phyloP scores from a whole-genome alignment of 164 flowering plant species.

The Nymphaea thermarum region DNA sequence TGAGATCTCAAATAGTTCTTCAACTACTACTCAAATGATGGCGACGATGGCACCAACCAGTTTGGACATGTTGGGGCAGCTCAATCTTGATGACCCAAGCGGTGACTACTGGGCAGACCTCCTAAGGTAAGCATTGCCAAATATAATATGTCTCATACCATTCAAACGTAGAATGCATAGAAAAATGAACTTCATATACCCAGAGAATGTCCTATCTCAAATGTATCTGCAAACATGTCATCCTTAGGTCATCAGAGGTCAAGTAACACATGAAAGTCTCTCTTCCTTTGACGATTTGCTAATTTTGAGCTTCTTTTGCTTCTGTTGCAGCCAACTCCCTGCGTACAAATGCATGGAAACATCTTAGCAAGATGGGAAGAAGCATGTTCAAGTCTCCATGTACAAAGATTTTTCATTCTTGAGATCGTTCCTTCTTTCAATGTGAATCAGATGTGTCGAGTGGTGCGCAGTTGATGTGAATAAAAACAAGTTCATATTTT shows the following conservation, averaged over 20 bases:
- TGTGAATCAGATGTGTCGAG: background rate
- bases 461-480: background rate
- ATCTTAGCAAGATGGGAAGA: background rate
- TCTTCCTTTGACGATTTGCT: background rate
- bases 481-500: background rate
- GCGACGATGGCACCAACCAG: background rate
- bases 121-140: constrained; percentile 20
- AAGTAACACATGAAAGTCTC: background rate
- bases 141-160: background rate
- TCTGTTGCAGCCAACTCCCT: background rate
- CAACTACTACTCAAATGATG: background rate
- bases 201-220: too few relatives aligned
- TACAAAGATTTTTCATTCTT: background rate
- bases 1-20: background rate
- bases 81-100: constrained; percentile 28
- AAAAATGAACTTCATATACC: too few relatives aligned
- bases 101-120: constrained; percentile 23
- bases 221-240: too few relatives aligned
- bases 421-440: background rate
- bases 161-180: too few relatives aligned
- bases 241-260: too few relatives aligned
- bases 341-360: background rate
- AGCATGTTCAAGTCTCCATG: background rate
- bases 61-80: constrained; percentile 7
- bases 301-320: background rate